A percentile compares a stretch with the other conserved stretches of the same genome.
These are phyloP conservation scores for Senecio squalidus DNA, from an alignment of 140 eudicot genomes.

Conservation along the genomic window DNA sequence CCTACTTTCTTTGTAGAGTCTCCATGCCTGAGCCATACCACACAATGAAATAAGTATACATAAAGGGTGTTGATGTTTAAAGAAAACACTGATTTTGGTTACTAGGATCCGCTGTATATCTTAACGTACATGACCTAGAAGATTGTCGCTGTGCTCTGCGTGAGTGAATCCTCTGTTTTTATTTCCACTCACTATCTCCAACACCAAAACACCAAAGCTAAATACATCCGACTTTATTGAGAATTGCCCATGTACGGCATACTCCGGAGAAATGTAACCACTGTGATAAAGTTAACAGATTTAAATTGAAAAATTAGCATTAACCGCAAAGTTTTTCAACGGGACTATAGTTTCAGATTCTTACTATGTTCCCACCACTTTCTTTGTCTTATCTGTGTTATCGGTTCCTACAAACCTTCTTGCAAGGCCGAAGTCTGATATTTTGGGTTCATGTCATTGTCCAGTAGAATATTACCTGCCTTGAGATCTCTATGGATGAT, in stretches of 20 bases:
- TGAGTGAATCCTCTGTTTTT: constrained; percentile 20
- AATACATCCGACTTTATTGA: constrained; percentile 26
- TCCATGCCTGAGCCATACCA: too few relatives aligned
- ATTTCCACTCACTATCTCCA: constrained; percentile 22
- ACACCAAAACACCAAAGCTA: constrained; percentile 30
- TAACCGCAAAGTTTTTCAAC: too few relatives aligned
- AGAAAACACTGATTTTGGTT: too few relatives aligned
- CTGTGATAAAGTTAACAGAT: too few relatives aligned
- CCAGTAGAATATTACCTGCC: constrained; percentile 1
- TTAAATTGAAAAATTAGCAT: too few relatives aligned
- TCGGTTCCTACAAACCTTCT: not conserved
- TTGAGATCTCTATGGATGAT: constrained; percentile 20
- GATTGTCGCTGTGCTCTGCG: constrained; percentile 11
- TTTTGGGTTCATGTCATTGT: not conserved
- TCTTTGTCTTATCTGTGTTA: constrained; percentile 8
- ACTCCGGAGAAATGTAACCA: too few relatives aligned
- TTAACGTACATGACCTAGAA: constrained; percentile 27
- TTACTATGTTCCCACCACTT: constrained; percentile 32
- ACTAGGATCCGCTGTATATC: too few relatives aligned
- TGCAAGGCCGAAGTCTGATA: not conserved
- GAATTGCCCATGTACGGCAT: constrained; percentile 22
- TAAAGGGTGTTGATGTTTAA: too few relatives aligned
- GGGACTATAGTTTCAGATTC: too few relatives aligned
- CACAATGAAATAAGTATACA: too few relatives aligned
- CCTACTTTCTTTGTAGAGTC: too few relatives aligned